Percentiles rank a stretch among this genome's conserved stretches.
Conservation (phyloP, 805 yeast species). For the Saccharomycopsis vini region DNA sequence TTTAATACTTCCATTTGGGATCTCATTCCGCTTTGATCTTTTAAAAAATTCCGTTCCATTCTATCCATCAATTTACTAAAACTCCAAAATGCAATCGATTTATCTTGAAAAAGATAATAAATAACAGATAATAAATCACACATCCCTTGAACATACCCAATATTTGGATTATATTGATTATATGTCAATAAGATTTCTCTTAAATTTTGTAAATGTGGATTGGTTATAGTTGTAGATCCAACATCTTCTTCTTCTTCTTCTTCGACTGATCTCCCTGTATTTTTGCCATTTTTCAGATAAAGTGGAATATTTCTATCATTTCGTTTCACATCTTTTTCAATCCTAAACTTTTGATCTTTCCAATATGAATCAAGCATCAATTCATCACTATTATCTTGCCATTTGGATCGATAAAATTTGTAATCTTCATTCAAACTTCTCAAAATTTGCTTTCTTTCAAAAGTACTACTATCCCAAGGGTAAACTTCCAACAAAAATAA, state of each 20-base stretch:
- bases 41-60: conserved; percentile 88
- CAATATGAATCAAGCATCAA: conserved; percentile 57
- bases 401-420: conserved; percentile 47
- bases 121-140: conserved; percentile 84
- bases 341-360: conserved; percentile 82
- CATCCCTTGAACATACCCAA: conserved; percentile 99
- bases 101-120: conserved; percentile 59
- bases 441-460: conserved; percentile 54
- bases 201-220: conserved; percentile 64
- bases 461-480: conserved; percentile 77
- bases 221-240: conserved; percentile 36
- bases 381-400: conserved; percentile 59
- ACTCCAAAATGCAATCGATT: conserved; percentile 78
- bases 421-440: conserved; percentile 53
- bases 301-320: conserved; percentile 75
- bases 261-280: conserved; percentile 27
- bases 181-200: conserved; percentile 77
- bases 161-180: conserved; percentile 69
- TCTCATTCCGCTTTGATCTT: conserved; percentile 91
- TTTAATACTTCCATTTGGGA: conserved; percentile 77
- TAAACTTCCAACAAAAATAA: conserved; percentile 70
- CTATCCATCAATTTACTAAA: conserved; percentile 82
- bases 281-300: conserved; percentile 40
- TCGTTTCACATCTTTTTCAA: conserved; percentile 87
- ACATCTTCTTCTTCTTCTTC: conserved; percentile 38